Evolutionary conservation across 1,284 basidiomycete species (phyloP), one percentile per base, ranked within the genome.

Genomic region (Irpex sp.): DNA sequence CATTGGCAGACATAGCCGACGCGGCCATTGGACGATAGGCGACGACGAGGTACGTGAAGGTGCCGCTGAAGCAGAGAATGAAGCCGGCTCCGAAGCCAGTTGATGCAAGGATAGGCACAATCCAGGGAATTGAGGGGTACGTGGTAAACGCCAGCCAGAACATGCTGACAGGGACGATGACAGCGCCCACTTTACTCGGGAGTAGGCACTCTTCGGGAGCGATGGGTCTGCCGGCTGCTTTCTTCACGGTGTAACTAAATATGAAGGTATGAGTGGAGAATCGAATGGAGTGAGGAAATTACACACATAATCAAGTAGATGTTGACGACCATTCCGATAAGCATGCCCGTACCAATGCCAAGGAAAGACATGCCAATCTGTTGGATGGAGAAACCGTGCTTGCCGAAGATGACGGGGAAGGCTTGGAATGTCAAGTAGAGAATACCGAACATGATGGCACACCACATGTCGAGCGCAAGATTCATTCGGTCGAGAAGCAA

Each of bases 1-100:
- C 85, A 70, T 93, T 93, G 35, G 83, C 78, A 0, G 90, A 88
- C 82, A 94, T 85, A 0, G 89, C 89, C 9, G 82, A 85, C 1
- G 91, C 90, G 0, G 91, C 88, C 52, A 91, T 86, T 0, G 90
- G 90, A 9, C 88, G 82, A 70, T 91, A 93, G 0, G 88, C 86
- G 23, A 82, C 84, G 21, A 85, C 85, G 57, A 88, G 79, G 67
- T 88, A 88, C 0, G 88, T 89, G 76, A 92, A 92, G 2, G 84
- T 85, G 1, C 83, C 82, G 0, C 82, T 84, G 72, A 84, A 93
- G 39, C 84, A 80, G 65, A 83, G 86, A 55, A 85, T 80, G 10
- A 81, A 77, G 3, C 85, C 85, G 0, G 77, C 67, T 16, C 87
- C 86, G 63, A 89, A 87, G 0, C 84, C 85, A 6, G 85, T 67